phyloP scores from a whole-genome alignment of 1,284 basidiomycete species.

The Singerocomus inundabilis region DNA sequence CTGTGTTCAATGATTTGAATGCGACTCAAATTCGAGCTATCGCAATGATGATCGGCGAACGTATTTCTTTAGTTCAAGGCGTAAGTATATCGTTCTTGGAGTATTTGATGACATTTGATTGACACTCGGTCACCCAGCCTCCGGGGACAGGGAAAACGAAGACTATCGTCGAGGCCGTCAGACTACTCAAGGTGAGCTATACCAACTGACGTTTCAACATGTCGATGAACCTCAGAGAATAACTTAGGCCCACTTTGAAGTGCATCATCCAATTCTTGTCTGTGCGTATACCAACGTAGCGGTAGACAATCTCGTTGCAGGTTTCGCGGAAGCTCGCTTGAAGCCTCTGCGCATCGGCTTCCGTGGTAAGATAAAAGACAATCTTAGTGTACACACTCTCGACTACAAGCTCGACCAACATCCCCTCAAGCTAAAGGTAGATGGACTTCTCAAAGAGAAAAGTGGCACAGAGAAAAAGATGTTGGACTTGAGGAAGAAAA shows the following conservation, averaged over 20 bases:
- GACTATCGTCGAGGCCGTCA: constrained; percentile 85
- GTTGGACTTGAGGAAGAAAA: constrained; percentile 27
- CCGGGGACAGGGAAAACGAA: constrained; percentile 96
- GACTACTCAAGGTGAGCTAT: constrained; percentile 69
- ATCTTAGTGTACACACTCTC: constrained; percentile 60
- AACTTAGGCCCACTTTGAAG: constrained; percentile 67
- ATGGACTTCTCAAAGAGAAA: constrained; percentile 38
- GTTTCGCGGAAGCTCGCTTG: constrained; percentile 60
- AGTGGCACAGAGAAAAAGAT: constrained; percentile 31
- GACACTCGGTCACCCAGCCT: constrained; percentile 49
- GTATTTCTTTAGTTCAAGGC: constrained; percentile 84
- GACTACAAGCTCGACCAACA: constrained; percentile 69
- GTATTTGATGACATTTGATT: constrained; percentile 1
- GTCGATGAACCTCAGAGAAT: not conserved
- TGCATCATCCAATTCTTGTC: constrained; percentile 82
- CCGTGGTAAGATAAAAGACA: constrained; percentile 57
- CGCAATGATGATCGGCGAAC: constrained; percentile 82
- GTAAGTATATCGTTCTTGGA: constrained; percentile 45
- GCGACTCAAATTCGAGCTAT: constrained; percentile 79
- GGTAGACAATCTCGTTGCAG: constrained; percentile 89
- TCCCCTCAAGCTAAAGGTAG: constrained; percentile 47
- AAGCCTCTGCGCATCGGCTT: constrained; percentile 78
- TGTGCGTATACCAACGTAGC: constrained; percentile 94
- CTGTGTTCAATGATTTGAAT: constrained; percentile 67
- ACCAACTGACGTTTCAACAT: not conserved